Evolutionary conservation across 148 eudicot genomes (phyloP), one percentile per base, ranked within the genome.

Genomic region (Selenicereus undatus): DNA sequence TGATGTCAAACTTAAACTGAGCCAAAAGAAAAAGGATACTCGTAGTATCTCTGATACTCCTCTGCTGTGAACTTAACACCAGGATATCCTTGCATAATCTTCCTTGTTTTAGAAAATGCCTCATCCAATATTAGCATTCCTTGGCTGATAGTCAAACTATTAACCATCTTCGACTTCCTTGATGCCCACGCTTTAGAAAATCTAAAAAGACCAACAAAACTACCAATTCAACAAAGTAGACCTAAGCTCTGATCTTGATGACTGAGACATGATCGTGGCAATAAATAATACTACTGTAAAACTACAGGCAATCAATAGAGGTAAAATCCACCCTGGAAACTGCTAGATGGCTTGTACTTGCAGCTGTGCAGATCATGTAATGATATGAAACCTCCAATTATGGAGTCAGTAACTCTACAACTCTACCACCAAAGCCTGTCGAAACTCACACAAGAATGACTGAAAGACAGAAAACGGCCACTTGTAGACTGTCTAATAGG

Each of bases 21-120:
- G 42, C 20, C 32, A 32, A 32, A 32, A 27, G 8, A 50, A 68
- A 68, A 8, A 43, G 79, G 76, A 69, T 84, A 84, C 86, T 84
- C 79, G 20, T 84, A 84, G 64, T 48, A 84, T 84, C 72, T 66
- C 66, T 84, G 86, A 65, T 81, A 84, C 81, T 84, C 86, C 75
- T 78, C 86, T 11, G 84, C 35, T 56, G 79, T 78, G 79, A 84
- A 81, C 81, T 78, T 81, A 30, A 81, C 76, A 73, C 73, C 73
- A 68, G 86, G 32, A 52, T 18, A 68, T 58, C 86, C 86, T 68
- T 84, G 84, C 86, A 84, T 74, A 42, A 84, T 70, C 78, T 42
- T 81, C 84, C 84, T 84, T 32, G 86, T 84, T 82, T 51, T 84
- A 1, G 73, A 65, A 79, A 84, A 84, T 51, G 84, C 86, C 79